Base-by-base conservation (phyloP, 2,329 filamentous ascomycete genomes). In the Alternaria ventricosa region DNA sequence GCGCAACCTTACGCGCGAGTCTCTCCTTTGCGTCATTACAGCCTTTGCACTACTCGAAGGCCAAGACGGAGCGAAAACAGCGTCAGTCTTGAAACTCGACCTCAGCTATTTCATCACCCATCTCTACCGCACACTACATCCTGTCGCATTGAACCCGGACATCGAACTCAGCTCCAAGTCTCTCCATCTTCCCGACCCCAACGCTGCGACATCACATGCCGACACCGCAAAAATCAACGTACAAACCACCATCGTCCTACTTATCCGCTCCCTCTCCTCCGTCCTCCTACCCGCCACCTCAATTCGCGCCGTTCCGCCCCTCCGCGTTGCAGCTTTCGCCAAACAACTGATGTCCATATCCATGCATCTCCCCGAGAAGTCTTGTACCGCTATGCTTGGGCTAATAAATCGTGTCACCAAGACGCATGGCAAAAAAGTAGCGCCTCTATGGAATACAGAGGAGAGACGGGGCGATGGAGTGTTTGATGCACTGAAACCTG, bases 1-100 rank as follows among this genome's bases (percentile, higher is more conserved):
- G 12, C 77, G 84, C 43, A 89, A 94, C 60, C 94, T 97, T 80
- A 93, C 90, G 25, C 90, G 96, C 68, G 94, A 98, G 81, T 88
- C 92, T 11, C 89, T 99, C 6, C 91, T 99, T 60, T 97, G 95
- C 83, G 96, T 94, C 61, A 94, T 96, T 74, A 99, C 96, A 1
- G 96, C 96, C 25, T 98, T 97, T 76, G 94, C 95, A n/a, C 89
- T 99, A 7, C 89, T 99, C 43, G 92, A 96, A 68, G 95, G 96
- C 53, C 96, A 99, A 82, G 95, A 97, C 75, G 93, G 90, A 15
- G 90, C 92, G 82, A 95, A 94, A 81, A 92, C 93, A 53, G 91
- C 93, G 61, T 87, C 90, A 46, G 86, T 90, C 47, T 87, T 98
- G 5, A 92, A 94, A 74, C 89, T 99, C 53, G 96, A 99, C 79